Evolutionary conservation across 495 filamentous ascomycete genomes (phyloP), one percentile per base, ranked within the genome.

Genomic region (Penicillium longicatenatum): DNA sequence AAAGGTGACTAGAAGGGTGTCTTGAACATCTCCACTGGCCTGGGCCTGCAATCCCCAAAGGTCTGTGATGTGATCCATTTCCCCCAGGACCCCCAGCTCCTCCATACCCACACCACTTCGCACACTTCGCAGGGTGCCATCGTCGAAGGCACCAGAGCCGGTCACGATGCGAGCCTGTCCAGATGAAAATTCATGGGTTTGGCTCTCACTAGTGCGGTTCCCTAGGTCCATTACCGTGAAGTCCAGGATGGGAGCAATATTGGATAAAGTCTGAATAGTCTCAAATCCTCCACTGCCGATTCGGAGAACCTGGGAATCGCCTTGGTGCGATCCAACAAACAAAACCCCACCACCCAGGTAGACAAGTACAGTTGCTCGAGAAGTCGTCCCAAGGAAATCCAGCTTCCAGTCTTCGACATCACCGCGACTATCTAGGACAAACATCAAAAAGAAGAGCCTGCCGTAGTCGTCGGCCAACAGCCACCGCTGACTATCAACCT

Each of bases 211-310:
- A 50, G 86, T 83, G 24, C 91, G 82, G 58, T 88, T 93, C 0
- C 93, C 92, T 78, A 97, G 87, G 66, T 98, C 93, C 89, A 98
- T 95, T 11, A 98, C 84, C 6, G 88, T 88, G 52, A 98, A 96
- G 65, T 99, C 94, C 14, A 97, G 71, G 43, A 98, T 89, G 2
- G 94, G 94, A 0, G 90, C 92, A 67, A 97, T 89, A 63, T 95
- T 98, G 10, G 84, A 73, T 51, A 97, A 73, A 0, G 84, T 89
- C 71, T 98, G 91, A 10, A 96, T 72, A 3, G 92, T 69, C 37
- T 88, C 77, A 30, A 93, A 66, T 0, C 75, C 73, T 22, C 76
- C 74, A 42, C 77, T 71, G 48, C 76, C 74, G 37, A 95, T 80
- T 16, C 79, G 80, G 51, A 96, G 79, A 2, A 98, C 78, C 66